Percentiles rank a stretch among this genome's conserved stretches.
phyloP scores from a whole-genome alignment of 805 yeast species.

The Candida orba region DNA sequence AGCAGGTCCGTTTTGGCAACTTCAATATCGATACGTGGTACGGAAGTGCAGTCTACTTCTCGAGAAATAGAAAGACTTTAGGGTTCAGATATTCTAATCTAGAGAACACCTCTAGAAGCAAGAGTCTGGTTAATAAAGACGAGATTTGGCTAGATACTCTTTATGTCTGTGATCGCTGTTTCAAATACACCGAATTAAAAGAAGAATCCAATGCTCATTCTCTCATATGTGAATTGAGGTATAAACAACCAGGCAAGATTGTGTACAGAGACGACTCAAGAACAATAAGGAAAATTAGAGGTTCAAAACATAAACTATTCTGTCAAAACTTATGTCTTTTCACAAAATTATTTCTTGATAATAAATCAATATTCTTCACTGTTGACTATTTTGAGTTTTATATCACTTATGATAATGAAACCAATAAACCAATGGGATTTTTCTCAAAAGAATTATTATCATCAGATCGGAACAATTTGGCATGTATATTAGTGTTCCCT shows the following conservation, averaged over 20 bases:
- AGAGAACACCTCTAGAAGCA: constrained; percentile 11
- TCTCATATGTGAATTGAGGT: constrained; percentile 35
- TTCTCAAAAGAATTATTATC: constrained; percentile 83
- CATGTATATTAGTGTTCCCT: constrained; percentile 87
- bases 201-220: constrained; percentile 45
- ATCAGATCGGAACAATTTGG: constrained; percentile 73
- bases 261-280: constrained; percentile 52
- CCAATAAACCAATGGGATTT: constrained; percentile 72
- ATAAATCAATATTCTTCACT: constrained; percentile 79
- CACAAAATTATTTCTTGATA: constrained; percentile 83
- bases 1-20: constrained; percentile 59
- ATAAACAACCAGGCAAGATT: constrained; percentile 53
- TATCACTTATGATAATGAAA: constrained; percentile 49
- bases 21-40: constrained; percentile 77
- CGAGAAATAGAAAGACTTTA: constrained; percentile 35
- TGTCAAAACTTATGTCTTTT: constrained; percentile 80
- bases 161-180: constrained; percentile 74
- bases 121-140: constrained; percentile 11
- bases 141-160: constrained; percentile 52
- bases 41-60: constrained; percentile 76
- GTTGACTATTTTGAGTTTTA: constrained; percentile 78
- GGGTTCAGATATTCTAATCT: constrained; percentile 33
- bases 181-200: constrained; percentile 59
- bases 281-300: constrained; percentile 63
- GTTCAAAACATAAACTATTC: constrained; percentile 54